These are phyloP conservation scores for Monosporascus sp. DNA, from an alignment of 2,329 filamentous ascomycete species.

Conservation along the genomic window DNA sequence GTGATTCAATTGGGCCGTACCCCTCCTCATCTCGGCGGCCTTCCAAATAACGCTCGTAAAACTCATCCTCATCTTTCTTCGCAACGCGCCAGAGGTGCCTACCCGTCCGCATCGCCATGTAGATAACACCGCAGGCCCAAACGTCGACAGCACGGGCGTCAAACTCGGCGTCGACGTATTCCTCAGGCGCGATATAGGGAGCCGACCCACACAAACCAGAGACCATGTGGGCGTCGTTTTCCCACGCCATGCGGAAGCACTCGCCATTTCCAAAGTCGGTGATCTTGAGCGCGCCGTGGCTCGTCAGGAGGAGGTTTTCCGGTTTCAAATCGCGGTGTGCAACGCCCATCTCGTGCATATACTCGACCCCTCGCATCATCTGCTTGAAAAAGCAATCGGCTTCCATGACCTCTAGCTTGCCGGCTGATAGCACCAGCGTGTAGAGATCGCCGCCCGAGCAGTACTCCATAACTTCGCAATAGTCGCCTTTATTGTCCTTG, in stretches of 20 bases:
- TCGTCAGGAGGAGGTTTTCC: slow-evolving; percentile 91
- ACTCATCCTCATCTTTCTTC: slow-evolving; percentile 94
- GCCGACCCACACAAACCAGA: slow-evolving; percentile 93
- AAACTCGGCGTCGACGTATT: slow-evolving; percentile 93
- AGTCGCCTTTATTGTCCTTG: slow-evolving; percentile 93
- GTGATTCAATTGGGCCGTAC: slow-evolving; percentile 90
- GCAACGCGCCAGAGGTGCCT: slow-evolving; percentile 96
- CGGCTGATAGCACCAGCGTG: slow-evolving; percentile 83
- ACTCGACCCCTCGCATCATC: slow-evolving; percentile 97
- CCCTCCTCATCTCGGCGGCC: slow-evolving; percentile 91
- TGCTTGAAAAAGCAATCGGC: slow-evolving; percentile 99
- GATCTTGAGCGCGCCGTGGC: slow-evolving; percentile 89
- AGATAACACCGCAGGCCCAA: slow-evolving; percentile 97
- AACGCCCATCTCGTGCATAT: slow-evolving; percentile 99
- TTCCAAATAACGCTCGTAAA: slow-evolving; percentile 90
- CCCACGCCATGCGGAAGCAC: slow-evolving; percentile 99
- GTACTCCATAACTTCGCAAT: slow-evolving; percentile 99
- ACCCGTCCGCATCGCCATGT: slow-evolving; percentile 98
- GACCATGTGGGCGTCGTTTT: slow-evolving; percentile 97
- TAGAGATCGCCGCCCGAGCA: slow-evolving; percentile 96
- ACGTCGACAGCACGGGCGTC: slow-evolving; percentile 96
- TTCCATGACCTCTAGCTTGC: slow-evolving; percentile 86
- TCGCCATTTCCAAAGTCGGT: slow-evolving; percentile 99
- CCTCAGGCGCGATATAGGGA: slow-evolving; percentile 95
- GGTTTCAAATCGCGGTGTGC: slow-evolving; percentile 95